Conservation (phyloP, 805 yeast genomes). For the Wickerhamiella shivajii region DNA sequence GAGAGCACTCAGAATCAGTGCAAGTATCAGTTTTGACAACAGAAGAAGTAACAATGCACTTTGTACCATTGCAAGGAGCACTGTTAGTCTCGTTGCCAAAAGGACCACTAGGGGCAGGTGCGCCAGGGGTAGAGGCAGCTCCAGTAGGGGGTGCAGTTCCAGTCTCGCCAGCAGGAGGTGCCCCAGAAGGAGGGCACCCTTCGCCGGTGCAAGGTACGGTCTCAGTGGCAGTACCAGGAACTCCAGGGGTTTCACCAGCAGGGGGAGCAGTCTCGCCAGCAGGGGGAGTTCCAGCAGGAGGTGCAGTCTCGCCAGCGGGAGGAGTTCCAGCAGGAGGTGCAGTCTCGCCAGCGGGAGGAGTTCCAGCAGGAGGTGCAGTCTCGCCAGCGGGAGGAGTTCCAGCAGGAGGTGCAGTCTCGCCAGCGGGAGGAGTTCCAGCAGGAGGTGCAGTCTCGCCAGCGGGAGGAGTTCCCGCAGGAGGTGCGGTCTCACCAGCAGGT, state of each 20-base stretch:
- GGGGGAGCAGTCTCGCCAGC: background rate
- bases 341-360: no score
- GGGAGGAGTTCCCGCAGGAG: background rate
- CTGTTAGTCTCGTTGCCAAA: no score
- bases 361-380: slow-evolving; percentile 9
- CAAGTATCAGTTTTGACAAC: slow-evolving; percentile 6
- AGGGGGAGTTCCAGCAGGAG: background rate
- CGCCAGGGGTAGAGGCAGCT: background rate
- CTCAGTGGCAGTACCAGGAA: background rate
- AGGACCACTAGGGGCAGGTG: no score
- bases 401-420: no score
- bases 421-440: no score
- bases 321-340: no score
- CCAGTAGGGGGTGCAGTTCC: background rate
- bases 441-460: background rate
- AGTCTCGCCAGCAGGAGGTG: background rate
- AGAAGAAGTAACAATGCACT: background rate
- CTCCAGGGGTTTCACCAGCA: slow-evolving; percentile 1
- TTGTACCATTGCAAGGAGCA: no score
- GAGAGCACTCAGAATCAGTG: no score
- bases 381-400: background rate
- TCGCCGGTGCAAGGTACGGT: no score
- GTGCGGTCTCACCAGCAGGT: background rate
- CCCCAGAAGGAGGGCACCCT: no score
- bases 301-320: background rate